Base-by-base conservation (phyloP, 1,284 basidiomycete genomes). In the Cutaneotrichosporon cutaneum region DNA sequence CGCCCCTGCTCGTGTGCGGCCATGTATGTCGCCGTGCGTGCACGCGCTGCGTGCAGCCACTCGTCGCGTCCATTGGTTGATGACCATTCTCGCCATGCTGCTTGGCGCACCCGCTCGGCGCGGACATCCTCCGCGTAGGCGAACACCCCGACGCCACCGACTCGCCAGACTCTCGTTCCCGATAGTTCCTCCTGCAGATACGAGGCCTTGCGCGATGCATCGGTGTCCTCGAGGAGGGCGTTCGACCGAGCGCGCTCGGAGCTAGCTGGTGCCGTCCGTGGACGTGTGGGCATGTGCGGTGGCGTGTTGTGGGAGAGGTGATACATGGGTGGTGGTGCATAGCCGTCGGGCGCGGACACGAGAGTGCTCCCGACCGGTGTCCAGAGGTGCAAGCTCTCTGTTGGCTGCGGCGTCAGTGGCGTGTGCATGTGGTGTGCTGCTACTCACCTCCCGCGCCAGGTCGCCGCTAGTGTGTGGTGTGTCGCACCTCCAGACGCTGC, bases 21-120 rank as follows among this genome's bases (percentile, higher is more conserved):
- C 18, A 56, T 60, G 59, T 76, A 77, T 18, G 68, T 67, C 5
- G 66, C 85, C 14, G 82, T 86, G n/a, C 83, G 90, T 24, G 85
- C 87, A 8, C 81, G 88, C 24, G 83, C 87, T 18, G 86, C 82
- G 4, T 86, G 87, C 64, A 86, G 85, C 74, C 86, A 88, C 71
- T 88, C 88, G 18, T 67, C 65, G 32, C 61, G 56, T 6, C 68
- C 67, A 51, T 72, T 50, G 4, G 54, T 22, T 4, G 54, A 45
- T 22, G 48, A 24, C 65, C 66, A 76, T n/a, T 70, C 62, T 36
- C 63, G 62, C 72, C 72, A 77, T 2, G 71, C 56, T 16, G 59
- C 57, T 56, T 58, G 64, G 66, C 75, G 74, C 26, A 44, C 55
- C 48, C 65, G 58, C 55, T 77, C 74, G 14, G 59, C 39, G 30